phyloP scores from a whole-genome alignment of 2,329 filamentous ascomycete species.

The Didymella glomerata region DNA sequence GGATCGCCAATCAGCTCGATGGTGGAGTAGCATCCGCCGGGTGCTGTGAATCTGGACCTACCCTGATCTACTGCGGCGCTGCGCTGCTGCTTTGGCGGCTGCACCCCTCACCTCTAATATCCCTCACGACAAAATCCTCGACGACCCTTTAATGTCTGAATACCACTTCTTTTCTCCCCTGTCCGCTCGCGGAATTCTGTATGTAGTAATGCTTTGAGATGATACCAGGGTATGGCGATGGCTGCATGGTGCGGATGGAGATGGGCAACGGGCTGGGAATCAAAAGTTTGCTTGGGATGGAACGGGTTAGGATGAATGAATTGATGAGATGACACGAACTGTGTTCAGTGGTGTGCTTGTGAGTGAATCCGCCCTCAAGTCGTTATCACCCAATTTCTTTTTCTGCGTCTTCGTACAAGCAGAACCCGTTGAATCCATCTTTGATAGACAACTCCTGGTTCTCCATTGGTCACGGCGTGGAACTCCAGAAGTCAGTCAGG shows the following conservation, averaged over 20 bases:
- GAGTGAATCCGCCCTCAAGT: background rate
- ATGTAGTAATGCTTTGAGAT: slow-evolving; percentile 38
- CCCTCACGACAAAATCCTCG: slow-evolving; percentile 7
- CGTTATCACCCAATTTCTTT: too few species aligned
- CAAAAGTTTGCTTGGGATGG: slow-evolving; percentile 1
- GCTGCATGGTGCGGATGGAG: background rate
- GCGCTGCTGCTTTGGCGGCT: background rate
- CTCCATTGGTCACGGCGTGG: background rate
- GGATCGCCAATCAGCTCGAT: slow-evolving; percentile 46
- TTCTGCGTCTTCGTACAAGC: background rate
- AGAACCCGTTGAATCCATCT: too few species aligned
- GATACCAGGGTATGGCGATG: slow-evolving; percentile 35
- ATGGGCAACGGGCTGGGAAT: background rate
- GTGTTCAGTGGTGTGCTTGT: background rate
- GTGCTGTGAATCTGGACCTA: slow-evolving; percentile 10
- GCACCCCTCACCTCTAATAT: background rate
- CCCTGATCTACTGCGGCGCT: slow-evolving; percentile 18
- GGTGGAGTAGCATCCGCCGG: slow-evolving; percentile 35
- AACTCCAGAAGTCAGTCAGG: background rate
- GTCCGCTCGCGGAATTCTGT: slow-evolving; percentile 26
- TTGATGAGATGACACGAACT: background rate
- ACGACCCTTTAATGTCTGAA: slow-evolving; percentile 50
- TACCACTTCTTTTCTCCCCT: slow-evolving; percentile 31
- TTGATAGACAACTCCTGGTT: too few species aligned
- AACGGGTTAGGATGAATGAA: background rate